These are phyloP conservation scores for Typha latifolia DNA, from an alignment of 176 grass and related monocot species.

Conservation along the genomic window DNA sequence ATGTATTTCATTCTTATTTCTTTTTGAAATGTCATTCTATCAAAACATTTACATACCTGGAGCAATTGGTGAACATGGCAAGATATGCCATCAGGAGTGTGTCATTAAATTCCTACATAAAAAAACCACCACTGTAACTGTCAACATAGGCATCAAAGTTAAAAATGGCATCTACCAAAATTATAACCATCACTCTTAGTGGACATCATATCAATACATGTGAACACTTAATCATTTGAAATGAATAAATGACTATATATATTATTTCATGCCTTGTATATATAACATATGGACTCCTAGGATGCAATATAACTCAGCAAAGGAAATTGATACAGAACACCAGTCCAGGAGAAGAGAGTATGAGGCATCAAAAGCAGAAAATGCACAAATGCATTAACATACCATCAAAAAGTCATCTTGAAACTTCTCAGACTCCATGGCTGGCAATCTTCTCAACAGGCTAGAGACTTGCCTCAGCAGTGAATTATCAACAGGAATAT, in stretches of 20 bases:
- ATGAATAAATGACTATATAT: no score
- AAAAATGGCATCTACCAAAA: neutral
- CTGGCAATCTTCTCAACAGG: constrained; percentile 86
- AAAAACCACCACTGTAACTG: constrained; percentile 10
- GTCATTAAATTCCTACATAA: constrained; percentile 89
- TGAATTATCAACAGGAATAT: constrained; percentile 75
- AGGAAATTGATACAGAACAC: neutral
- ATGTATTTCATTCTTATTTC: neutral
- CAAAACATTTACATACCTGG: constrained; percentile 34
- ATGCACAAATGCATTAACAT: constrained; percentile 15
- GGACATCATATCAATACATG: no score
- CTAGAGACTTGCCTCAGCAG: constrained; percentile 94
- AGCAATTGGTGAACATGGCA: constrained; percentile 93
- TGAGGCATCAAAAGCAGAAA: neutral
- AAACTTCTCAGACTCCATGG: constrained; percentile 94
- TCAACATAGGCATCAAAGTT: neutral
- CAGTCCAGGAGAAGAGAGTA: neutral
- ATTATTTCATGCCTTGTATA: no score
- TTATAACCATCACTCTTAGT: neutral
- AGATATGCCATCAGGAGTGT: constrained; percentile 97
- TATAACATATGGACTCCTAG: neutral
- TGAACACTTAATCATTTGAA: no score
- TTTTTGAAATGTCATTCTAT: neutral
- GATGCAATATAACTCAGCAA: neutral
- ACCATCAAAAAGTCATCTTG: constrained; percentile 96